Evolutionary conservation across 805 yeast species (phyloP).

Genomic region (Schwanniomyces occidentalis): DNA sequence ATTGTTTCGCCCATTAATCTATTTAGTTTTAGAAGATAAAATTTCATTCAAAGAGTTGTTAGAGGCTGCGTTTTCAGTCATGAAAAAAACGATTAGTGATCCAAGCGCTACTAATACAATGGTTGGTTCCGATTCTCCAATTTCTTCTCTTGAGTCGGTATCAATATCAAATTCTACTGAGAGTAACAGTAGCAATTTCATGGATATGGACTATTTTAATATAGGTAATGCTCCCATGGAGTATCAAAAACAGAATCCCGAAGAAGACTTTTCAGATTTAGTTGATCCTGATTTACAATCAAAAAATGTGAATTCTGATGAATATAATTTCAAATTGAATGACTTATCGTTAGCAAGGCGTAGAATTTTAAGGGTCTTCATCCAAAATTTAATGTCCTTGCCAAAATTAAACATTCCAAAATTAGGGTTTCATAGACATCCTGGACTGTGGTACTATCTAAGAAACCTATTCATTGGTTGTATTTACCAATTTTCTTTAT

Average conservation of each 20-base stretch:
- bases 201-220: conserved; percentile 12
- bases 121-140: too few relatives aligned
- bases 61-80: conserved; percentile 22
- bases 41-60: conserved; percentile 26
- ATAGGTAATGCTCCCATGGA: conserved; percentile 7
- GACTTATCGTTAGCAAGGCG: conserved; percentile 23
- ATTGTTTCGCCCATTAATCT: conserved; percentile 35
- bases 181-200: conserved; percentile 3
- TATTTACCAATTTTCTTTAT: conserved; percentile 28
- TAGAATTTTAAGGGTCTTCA: conserved; percentile 26
- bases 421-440: conserved; percentile 37
- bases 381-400: conserved; percentile 25
- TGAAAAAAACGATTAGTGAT: not conserved
- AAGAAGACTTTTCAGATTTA: conserved; percentile 3
- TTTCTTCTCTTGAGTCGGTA: too few relatives aligned
- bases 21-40: conserved; percentile 30
- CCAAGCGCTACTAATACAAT: not conserved
- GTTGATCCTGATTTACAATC: too few relatives aligned
- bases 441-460: conserved; percentile 41
- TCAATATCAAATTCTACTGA: conserved; percentile 20
- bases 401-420: conserved; percentile 39
- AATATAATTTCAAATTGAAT: conserved; percentile 16
- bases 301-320: not conserved
- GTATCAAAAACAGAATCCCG: too few relatives aligned
- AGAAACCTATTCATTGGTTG: conserved; percentile 33